phyloP scores from a whole-genome alignment of 139 green algal genomes.

The Edaphochlamys debaryana region DNA sequence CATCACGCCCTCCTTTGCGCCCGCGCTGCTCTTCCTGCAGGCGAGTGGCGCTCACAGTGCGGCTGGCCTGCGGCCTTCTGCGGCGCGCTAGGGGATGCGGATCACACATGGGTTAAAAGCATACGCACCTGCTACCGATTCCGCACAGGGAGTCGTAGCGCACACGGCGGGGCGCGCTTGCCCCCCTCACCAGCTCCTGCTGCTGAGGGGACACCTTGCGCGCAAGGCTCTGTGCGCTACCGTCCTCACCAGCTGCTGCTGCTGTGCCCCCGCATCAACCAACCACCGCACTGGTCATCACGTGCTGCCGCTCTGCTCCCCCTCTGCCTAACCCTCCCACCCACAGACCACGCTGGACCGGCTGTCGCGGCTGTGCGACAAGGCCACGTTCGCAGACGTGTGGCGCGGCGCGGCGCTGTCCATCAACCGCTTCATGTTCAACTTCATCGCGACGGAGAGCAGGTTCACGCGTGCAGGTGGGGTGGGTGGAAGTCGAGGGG shows the following conservation, averaged over 20 bases:
- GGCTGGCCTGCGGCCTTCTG: too few relatives aligned
- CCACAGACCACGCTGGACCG: not conserved
- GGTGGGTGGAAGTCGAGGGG: not conserved
- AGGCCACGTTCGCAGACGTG: slow-evolving; percentile 33
- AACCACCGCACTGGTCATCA: not conserved
- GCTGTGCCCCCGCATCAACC: not conserved
- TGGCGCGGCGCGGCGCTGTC: slow-evolving; percentile 39
- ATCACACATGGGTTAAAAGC: too few relatives aligned
- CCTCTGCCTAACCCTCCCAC: too few relatives aligned
- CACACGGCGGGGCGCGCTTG: too few relatives aligned
- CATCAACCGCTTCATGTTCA: slow-evolving; percentile 64
- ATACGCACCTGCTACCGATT: too few relatives aligned
- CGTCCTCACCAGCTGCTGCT: too few relatives aligned
- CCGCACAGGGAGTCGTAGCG: too few relatives aligned
- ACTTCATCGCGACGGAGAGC: slow-evolving; percentile 57
- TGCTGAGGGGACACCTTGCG: too few relatives aligned
- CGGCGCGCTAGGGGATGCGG: too few relatives aligned
- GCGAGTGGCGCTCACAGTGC: too few relatives aligned
- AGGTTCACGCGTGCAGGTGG: slow-evolving; percentile 23
- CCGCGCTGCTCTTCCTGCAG: slow-evolving; percentile 46
- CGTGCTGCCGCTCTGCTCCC: not conserved
- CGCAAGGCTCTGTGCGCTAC: too few relatives aligned
- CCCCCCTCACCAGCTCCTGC: too few relatives aligned
- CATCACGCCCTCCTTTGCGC: slow-evolving; percentile 46
- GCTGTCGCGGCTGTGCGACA: slow-evolving; percentile 26